Base-by-base conservation (phyloP, 768 basidiomycete genomes). In the Podaxis rugospora region DNA sequence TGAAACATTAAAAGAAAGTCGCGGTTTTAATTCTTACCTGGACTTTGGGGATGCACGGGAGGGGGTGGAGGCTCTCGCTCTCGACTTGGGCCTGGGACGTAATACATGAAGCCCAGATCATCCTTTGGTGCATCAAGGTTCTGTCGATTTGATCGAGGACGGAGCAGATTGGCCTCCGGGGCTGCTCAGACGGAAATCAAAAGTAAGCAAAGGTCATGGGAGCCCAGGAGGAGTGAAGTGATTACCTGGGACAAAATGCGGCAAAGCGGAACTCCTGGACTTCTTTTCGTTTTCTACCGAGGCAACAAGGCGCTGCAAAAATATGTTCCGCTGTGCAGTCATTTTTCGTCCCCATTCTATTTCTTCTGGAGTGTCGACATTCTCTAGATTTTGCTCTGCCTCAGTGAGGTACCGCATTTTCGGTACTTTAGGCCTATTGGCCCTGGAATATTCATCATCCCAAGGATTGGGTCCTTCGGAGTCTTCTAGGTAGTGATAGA, bases 401-500 rank as follows among this genome's bases (percentile, higher is more conserved):
- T 78, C 76, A 47, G 79, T 80, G 51, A 92, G 75, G 36, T 76
- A 75, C 46, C 80, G 80, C 61, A 92, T 70, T 64, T 76, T 72
- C 6, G 91, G 90, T 32, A 86, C 86, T 72, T 87, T 90, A 56
- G 83, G 84, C 0, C 80, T 79, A 66, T 87, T 72, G 37, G 66
- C 65, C 21, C 75, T 74, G 13, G 88, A 82, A 70, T 85, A 84
- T 16, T 84, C 82, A 67, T 91, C 87, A 55, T 85, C 82, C 69
- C 90, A 94, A 4, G 92, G 89, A 70, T 93, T 94, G n/a, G 80
- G 73, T 10, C 76, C 71, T 37, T 80, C 77, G 1, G 83, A 78
- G 36, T 78, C 79, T 71, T 94, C 92, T 64, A 95, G 78, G 71
- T 95, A 93, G 68, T 91, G 81, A 71, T 85, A 93, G 52, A 93